Evolutionary conservation across 1,284 basidiomycete species (phyloP).

Genomic region (Marasmius fiardii): DNA sequence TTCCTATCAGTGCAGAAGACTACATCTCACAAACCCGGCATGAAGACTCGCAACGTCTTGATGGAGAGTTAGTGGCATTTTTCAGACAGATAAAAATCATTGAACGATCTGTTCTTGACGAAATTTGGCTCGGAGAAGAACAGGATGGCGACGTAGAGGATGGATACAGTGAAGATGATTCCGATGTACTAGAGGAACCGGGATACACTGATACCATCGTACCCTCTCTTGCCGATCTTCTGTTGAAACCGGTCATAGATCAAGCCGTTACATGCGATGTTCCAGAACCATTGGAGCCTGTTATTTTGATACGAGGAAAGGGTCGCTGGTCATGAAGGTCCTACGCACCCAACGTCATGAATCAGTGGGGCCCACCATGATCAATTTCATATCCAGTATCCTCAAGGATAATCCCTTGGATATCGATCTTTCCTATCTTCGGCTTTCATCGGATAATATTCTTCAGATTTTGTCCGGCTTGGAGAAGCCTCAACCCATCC

Average conservation of each 20-base stretch:
- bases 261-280: not conserved
- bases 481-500: not conserved
- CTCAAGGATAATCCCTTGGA: not conserved
- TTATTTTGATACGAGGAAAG: not conserved
- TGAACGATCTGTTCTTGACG: not conserved
- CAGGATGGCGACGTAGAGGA: not conserved
- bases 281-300: not conserved
- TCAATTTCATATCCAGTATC: not conserved
- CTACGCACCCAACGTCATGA: not conserved
- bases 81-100: not conserved
- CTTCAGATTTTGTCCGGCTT: not conserved
- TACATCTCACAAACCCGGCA: not conserved
- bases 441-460: not conserved
- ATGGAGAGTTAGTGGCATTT: not conserved
- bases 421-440: not conserved
- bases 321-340: not conserved
- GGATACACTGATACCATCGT: not conserved
- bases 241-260: not conserved
- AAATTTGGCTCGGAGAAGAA: not conserved
- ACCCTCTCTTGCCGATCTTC: not conserved
- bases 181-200: not conserved
- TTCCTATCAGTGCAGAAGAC: not conserved
- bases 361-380: not conserved
- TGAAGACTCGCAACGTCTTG: not conserved
- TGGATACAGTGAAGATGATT: not conserved